Conservation (phyloP, 345 rosid species). For the Eucalyptus marginata region DNA sequence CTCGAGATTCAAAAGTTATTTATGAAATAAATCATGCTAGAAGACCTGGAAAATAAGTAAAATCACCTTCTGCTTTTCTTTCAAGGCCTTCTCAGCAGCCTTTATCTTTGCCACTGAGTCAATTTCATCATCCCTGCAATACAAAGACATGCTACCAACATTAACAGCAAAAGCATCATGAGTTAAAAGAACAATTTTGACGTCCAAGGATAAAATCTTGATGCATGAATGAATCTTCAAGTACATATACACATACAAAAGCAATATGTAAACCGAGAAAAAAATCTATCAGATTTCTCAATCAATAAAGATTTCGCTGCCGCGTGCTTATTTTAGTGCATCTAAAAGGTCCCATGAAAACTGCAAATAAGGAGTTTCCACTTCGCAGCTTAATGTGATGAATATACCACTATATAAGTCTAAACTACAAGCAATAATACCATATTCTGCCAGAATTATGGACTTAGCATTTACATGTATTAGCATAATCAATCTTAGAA, state of each 20-base stretch:
- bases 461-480: neutral
- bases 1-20: neutral
- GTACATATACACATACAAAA: neutral
- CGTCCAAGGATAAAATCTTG: neutral
- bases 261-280: neutral
- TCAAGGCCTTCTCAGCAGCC: conserved; percentile 81
- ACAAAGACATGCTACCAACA: conserved; percentile 4
- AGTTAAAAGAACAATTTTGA: neutral
- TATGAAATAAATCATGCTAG: neutral
- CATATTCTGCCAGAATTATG: neutral
- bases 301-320: neutral
- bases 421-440: neutral
- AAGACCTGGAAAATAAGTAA: neutral
- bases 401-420: neutral
- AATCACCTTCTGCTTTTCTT: conserved; percentile 64
- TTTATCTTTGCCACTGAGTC: conserved; percentile 73
- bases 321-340: neutral
- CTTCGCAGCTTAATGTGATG: neutral
- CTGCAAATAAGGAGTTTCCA: neutral
- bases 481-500: neutral
- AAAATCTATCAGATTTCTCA: neutral
- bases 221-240: neutral
- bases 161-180: neutral
- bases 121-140: conserved; percentile 32
- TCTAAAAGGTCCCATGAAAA: neutral